phyloP scores from a whole-genome alignment of 139 green algal species.

The Tetraselmis chui region DNA sequence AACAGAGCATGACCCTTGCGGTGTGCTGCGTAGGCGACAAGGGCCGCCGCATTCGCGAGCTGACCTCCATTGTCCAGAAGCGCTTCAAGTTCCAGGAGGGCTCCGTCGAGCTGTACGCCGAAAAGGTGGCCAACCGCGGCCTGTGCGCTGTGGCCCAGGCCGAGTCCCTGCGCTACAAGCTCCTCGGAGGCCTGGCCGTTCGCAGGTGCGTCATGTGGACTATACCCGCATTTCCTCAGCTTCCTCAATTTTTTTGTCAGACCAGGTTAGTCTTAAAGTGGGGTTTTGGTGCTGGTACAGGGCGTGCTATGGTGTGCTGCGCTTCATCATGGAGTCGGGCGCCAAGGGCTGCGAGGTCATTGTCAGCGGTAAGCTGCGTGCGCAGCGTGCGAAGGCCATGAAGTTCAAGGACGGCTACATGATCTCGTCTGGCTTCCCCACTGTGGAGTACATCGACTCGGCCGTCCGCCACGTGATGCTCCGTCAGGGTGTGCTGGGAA shows the following conservation, averaged over 20 bases:
- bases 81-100: constrained; percentile 94
- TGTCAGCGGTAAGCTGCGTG: constrained; percentile 95
- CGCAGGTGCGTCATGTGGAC: constrained; percentile 41
- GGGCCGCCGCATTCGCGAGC: constrained; percentile 95
- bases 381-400: constrained; percentile 97
- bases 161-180: constrained; percentile 99
- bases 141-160: constrained; percentile 97
- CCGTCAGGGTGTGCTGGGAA: constrained; percentile 93
- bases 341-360: constrained; percentile 99
- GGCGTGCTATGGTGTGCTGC: constrained; percentile 98
- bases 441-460: constrained; percentile 86
- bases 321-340: constrained; percentile 98
- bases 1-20: background rate
- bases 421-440: constrained; percentile 84
- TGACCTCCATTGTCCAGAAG: constrained; percentile 98
- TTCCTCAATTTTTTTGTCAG: background rate
- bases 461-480: constrained; percentile 96
- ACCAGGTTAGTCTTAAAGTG: too few relatives aligned
- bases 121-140: constrained; percentile 96
- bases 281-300: constrained; percentile 28
- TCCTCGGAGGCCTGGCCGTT: constrained; percentile 95
- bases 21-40: constrained; percentile 78
- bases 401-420: constrained; percentile 99
- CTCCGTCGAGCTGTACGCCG: constrained; percentile 96
- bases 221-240: background rate